Base-by-base conservation (phyloP, 208 protist genomes). In the Leishmania tarentolae region DNA sequence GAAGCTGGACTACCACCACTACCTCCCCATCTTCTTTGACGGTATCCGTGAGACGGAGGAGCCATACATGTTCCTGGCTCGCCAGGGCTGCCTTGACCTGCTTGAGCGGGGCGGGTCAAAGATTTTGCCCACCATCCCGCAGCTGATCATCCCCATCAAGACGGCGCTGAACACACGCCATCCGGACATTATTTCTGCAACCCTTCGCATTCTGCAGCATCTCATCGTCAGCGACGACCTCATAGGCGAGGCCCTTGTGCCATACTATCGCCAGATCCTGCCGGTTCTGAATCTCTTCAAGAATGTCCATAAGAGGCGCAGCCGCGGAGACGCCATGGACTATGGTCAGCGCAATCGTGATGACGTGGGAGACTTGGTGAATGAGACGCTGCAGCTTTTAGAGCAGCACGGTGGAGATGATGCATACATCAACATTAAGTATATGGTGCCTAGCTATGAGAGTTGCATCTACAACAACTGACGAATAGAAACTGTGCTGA, bases 11-110 rank as follows among this genome's bases (percentile, higher is more conserved):
- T 99, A 99, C 86, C 98, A 99, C 85, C 99, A 99, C 90, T 99
- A 99, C 88, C 95, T 99, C 46, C 99, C 99, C 68, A 99, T 99
- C 79, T 99, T 99, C 86, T 99, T 99, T 88, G 99, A 99, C 85
- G 99, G 99, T 19, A 96, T 99, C 46, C 92, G 98, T 56, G 99
- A 99, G 84, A 99, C 97, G 46, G 94, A 99, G 82, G 98, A 99
- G 84, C 99, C 99, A 46, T 99, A 99, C 90, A 95, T 94, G 88
- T 99, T 99, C 86, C 87, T 99, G 9, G 97, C 99, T 4, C 87
- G 96, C n/a, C 97, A 99, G 88, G 98, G 98, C 28, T 95, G 94
- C 76, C 86, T 98, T 59, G 96, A 99, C 85, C 83, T 99, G 63
- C 91, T 99, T n/a, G 91, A 98, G 84, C 88, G 98, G 73, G 99